Percentiles rank a stretch among this genome's conserved stretches.
These are phyloP conservation scores for Aspergillus diversus DNA, from an alignment of 495 filamentous ascomycete genomes.

Conservation along the genomic window DNA sequence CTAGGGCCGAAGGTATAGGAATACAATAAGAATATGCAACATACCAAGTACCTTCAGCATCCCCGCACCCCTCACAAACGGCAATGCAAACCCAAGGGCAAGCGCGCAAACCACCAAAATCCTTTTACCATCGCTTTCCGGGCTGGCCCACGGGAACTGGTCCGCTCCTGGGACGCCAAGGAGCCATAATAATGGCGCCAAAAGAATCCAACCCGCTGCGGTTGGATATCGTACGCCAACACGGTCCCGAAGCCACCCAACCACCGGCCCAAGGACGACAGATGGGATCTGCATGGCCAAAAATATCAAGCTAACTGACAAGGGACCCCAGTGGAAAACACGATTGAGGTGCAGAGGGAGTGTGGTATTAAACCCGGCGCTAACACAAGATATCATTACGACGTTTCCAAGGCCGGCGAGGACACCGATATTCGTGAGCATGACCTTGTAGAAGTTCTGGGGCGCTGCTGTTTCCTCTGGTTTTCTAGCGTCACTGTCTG, in stretches of 20 bases:
- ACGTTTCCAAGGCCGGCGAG: slow-evolving; percentile 27
- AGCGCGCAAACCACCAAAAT: slow-evolving; percentile 14
- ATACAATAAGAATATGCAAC: background rate
- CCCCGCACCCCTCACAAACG: background rate
- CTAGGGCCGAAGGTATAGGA: background rate
- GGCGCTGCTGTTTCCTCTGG: background rate
- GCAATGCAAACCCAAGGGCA: slow-evolving; percentile 24
- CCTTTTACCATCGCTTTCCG: slow-evolving; percentile 21
- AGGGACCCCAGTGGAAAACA: slow-evolving; percentile 36
- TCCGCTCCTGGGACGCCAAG: slow-evolving; percentile 30
- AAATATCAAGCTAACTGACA: slow-evolving; percentile 35
- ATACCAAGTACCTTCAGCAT: background rate
- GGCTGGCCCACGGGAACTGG: slow-evolving; percentile 24
- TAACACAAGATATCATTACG: slow-evolving; percentile 26
- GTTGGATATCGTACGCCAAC: slow-evolving; percentile 29
- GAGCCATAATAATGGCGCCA: slow-evolving; percentile 19
- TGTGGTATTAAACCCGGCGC: slow-evolving; percentile 36
- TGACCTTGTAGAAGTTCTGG: slow-evolving; percentile 26
- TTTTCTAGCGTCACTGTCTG: too few relatives aligned
- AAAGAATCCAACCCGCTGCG: slow-evolving; percentile 25
- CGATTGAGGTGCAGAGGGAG: slow-evolving; percentile 35
- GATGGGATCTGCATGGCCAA: slow-evolving; percentile 33
- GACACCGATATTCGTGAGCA: slow-evolving; percentile 30
- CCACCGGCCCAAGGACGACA: slow-evolving; percentile 26
- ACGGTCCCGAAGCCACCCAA: slow-evolving; percentile 36